Evolutionary conservation across 495 filamentous ascomycete genomes (phyloP), one percentile per base, ranked within the genome.

Genomic region (Chlorociboria aeruginascens): DNA sequence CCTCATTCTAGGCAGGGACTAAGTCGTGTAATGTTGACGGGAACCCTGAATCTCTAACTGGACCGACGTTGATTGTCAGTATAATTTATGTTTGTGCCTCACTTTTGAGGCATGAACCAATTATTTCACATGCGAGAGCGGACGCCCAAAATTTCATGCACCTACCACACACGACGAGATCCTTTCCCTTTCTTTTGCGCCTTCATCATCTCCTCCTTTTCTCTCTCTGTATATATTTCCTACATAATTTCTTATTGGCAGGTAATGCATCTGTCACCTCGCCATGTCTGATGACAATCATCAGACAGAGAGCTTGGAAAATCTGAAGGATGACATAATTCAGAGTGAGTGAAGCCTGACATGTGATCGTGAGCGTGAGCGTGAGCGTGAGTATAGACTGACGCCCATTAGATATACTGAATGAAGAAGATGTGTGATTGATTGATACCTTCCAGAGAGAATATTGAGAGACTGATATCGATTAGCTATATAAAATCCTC

Each of bases 401-500:
- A 16, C 42, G 32, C 28, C 7, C 34, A 13, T 13, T 37, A 68
- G 66, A 65, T 40, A 59, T 69, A 32, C 59, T 69, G 28, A 46
- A 54, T 14, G 62, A 68, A 46, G 61, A 66, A 52, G 63, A 66
- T 52, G 59, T 61, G 53, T 40, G 54, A 40, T 32, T 12, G 20
- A 25, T 25, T 25, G 20, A 25, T 12, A 1, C 40, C 40, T 8
- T n/a, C 17, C 44, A 49, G 2, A 31, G 10, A 3, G 2, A 45
- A 46, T 13, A 6, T 11, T 20, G 7, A 33, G 14, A 51, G 16
- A 11, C 35, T 48, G 17, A 47, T 51, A 40, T 20, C 28, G 32
- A 48, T 20, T 34, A 57, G 40, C 53, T 68, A 40, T 66, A 68
- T 53, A 66, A 62, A 46, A 61, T 69, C 28, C 56, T 69, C 13